These are phyloP conservation scores for Pseudogymnoascus sp. DNA, from an alignment of 2,329 filamentous ascomycete genomes.

Conservation along the genomic window DNA sequence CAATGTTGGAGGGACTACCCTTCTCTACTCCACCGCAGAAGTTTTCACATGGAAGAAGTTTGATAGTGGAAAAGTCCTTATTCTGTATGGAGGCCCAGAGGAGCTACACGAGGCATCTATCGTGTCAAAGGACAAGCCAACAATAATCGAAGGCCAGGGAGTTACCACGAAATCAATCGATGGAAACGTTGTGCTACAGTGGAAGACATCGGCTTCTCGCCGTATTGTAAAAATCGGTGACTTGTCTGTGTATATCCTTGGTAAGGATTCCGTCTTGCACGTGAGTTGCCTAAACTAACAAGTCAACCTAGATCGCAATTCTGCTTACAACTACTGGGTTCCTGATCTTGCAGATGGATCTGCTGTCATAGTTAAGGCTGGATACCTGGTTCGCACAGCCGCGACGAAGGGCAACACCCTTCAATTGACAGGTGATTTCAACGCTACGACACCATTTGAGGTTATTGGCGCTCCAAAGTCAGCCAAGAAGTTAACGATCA, in stretches of 20 bases:
- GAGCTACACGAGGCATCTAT: slow-evolving; percentile 51
- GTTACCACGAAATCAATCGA: slow-evolving; percentile 26
- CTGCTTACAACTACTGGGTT: slow-evolving; percentile 62
- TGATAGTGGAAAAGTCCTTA: slow-evolving; percentile 45
- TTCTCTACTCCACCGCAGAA: slow-evolving; percentile 61
- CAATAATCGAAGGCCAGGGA: slow-evolving; percentile 16
- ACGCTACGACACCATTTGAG: slow-evolving; percentile 56
- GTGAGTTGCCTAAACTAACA: slow-evolving; percentile 10
- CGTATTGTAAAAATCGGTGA: slow-evolving; percentile 39
- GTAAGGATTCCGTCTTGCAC: slow-evolving; percentile 29
- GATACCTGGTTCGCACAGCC: slow-evolving; percentile 54
- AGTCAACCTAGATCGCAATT: slow-evolving; percentile 46
- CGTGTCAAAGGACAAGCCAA: slow-evolving; percentile 24
- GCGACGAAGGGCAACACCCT: slow-evolving; percentile 45
- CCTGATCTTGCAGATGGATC: slow-evolving; percentile 37
- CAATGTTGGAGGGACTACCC: slow-evolving; percentile 43
- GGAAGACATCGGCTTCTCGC: slow-evolving; percentile 41
- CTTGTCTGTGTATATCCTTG: slow-evolving; percentile 22
- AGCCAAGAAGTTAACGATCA: slow-evolving; percentile 50
- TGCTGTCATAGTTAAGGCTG: slow-evolving; percentile 48
- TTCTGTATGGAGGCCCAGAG: slow-evolving; percentile 52
- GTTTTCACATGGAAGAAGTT: slow-evolving; percentile 59
- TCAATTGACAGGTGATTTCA: slow-evolving; percentile 60
- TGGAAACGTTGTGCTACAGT: slow-evolving; percentile 41
- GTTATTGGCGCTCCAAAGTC: slow-evolving; percentile 53